Percentiles rank a stretch among this genome's conserved stretches.
Conservation (phyloP, 176 grass and related monocot genomes). For the Aegilops tauschii region DNA sequence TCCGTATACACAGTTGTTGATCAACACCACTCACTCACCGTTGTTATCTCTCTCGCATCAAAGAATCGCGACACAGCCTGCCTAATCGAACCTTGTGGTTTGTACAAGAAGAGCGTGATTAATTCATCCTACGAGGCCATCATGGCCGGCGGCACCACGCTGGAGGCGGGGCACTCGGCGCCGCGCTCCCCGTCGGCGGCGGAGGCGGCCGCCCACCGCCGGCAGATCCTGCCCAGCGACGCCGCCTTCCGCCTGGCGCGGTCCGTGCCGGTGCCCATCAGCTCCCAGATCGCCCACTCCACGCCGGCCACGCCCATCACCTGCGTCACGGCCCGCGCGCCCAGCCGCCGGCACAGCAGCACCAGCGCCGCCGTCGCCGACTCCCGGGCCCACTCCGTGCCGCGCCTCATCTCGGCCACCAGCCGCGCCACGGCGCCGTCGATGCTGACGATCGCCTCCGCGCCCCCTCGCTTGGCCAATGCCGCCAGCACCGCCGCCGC, state of each 20-base stretch:
- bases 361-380: conserved; percentile 75
- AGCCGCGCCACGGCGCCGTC: conserved; percentile 52
- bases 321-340: conserved; percentile 42
- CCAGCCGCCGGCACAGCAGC: conserved; percentile 70
- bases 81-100: background rate
- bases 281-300: conserved; percentile 98
- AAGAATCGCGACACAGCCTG: conserved; percentile 33
- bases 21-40: conserved; percentile 15
- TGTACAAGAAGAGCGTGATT: conserved; percentile 10
- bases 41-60: conserved; percentile 13
- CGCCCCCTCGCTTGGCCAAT: conserved; percentile 77
- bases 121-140: conserved; percentile 38
- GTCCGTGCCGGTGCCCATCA: conserved; percentile 89
- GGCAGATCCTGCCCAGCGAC: conserved; percentile 81
- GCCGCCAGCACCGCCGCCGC: conserved; percentile 65
- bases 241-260: conserved; percentile 83
- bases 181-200: conserved; percentile 56
- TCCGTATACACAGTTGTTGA: conserved; percentile 47
- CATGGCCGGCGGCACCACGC: conserved; percentile 45
- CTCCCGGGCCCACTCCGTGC: conserved; percentile 69
- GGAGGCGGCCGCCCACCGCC: conserved; percentile 61
- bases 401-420: conserved; percentile 57
- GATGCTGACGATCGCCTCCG: conserved; percentile 59
- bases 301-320: conserved; percentile 72
- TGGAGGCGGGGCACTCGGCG: conserved; percentile 44